These are phyloP conservation scores for Epicoccum nigrum DNA, from an alignment of 2,329 filamentous ascomycete species.

Conservation along the genomic window DNA sequence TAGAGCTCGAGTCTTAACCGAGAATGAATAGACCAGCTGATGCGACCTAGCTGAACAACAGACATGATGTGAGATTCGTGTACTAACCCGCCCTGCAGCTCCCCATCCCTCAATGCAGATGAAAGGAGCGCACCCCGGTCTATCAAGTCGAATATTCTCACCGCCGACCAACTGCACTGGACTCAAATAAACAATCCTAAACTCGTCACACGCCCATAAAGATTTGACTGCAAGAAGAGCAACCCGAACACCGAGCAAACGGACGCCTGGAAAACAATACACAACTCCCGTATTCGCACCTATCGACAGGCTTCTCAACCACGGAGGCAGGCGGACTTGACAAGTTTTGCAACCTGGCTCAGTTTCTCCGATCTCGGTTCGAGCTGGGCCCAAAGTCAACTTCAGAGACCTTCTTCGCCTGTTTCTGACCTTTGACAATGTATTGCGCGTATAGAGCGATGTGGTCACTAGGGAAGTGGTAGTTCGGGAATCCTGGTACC, in stretches of 20 bases:
- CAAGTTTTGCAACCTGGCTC: conserved; percentile 16
- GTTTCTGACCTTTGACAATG: conserved; percentile 84
- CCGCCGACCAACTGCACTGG: conserved; percentile 22
- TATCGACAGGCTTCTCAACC: conserved; percentile 38
- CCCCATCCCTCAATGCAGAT: conserved; percentile 28
- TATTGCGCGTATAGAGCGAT: conserved; percentile 89
- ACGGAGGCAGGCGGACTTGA: conserved; percentile 10
- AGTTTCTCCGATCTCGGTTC: conserved; percentile 37
- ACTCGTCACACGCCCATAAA: conserved; percentile 30
- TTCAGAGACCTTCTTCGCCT: conserved; percentile 58
- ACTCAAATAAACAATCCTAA: conserved; percentile 32
- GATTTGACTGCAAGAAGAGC: conserved; percentile 31
- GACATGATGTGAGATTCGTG: conserved; percentile 42
- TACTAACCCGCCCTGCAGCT: conserved; percentile 32
- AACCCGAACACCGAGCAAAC: conserved; percentile 45
- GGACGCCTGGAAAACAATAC: conserved; percentile 41
- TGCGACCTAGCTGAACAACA: conserved; percentile 38
- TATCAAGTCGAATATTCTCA: conserved; percentile 22
- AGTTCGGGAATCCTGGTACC: conserved; percentile 90
- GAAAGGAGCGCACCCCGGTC: conserved; percentile 27
- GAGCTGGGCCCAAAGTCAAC: conserved; percentile 47
- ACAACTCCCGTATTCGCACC: conserved; percentile 35
- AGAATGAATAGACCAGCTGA: conserved; percentile 26
- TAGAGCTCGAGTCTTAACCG: conserved; percentile 21
- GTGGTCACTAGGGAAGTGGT: conserved; percentile 93